Evolutionary conservation across 805 yeast genomes (phyloP).

Genomic region (Starmerella khaoyaiensis): DNA sequence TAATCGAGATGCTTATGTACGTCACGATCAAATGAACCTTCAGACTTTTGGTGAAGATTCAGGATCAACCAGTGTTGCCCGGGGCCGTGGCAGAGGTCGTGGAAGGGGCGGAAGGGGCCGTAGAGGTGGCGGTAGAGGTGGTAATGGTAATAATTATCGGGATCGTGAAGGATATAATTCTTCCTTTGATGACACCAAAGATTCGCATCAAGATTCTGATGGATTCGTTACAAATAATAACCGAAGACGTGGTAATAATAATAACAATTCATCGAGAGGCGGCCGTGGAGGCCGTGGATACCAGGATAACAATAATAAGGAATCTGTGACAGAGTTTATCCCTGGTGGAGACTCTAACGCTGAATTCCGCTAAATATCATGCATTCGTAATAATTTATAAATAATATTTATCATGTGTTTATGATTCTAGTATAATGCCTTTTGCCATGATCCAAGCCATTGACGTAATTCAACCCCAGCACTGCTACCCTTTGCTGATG

Average conservation of each 20-base stretch:
- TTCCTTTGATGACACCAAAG: no score
- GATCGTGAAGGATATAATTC: background rate
- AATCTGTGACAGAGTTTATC: no score
- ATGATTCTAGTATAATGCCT: background rate
- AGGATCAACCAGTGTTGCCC: slow-evolving; percentile 22
- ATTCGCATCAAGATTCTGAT: no score
- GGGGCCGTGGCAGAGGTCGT: slow-evolving; percentile 27
- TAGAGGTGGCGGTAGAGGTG: slow-evolving; percentile 14
- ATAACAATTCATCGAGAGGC: no score
- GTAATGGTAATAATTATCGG: slow-evolving; percentile 8
- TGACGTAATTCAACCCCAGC: slow-evolving; percentile 10
- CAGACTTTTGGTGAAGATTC: slow-evolving; percentile 71
- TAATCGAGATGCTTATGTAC: slow-evolving; percentile 43
- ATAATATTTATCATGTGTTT: background rate
- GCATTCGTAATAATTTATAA: background rate
- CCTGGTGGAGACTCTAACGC: no score
- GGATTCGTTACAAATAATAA: no score
- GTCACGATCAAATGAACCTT: slow-evolving; percentile 57
- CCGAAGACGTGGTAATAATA: no score
- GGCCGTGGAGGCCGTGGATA: no score
- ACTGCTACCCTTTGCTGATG: slow-evolving; percentile 13
- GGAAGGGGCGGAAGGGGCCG: slow-evolving; percentile 15
- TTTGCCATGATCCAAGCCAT: slow-evolving; percentile 14
- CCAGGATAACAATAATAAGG: no score
- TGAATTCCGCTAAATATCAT: no score